Base-by-base conservation (phyloP, 495 filamentous ascomycete genomes). In the Acidomyces sp. region DNA sequence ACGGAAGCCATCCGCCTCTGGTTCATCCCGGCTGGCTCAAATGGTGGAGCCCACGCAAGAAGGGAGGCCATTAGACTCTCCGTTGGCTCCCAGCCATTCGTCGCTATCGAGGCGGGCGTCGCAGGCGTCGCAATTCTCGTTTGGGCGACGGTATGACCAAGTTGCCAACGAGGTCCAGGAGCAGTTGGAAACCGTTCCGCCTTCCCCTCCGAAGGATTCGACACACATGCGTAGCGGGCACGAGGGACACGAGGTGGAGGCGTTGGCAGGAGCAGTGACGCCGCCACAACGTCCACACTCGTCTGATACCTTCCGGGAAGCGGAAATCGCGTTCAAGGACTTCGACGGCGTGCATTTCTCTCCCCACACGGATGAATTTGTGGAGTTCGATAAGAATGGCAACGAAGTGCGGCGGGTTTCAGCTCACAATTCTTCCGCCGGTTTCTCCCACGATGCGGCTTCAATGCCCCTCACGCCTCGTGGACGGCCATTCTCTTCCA, bases 261-360 rank as follows among this genome's bases (percentile, higher is more conserved):
- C 7, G 20, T 34, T 34, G 6, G 6, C 7, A 22, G 39, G 39
- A 6, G 31, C 36, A n/a, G 21, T 34, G 7, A 43, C 20, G 33
- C 36, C 39, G 33, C 69, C 63, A 21, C 52, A 57, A 26, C 62
- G 59, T 16, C 59, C 59, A 5, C 35, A 70, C 2, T 86, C 84
- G 6, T 67, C 57, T 15, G 77, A 77, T 47, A 86, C 80, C 16
- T 77, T 67, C 45, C 76, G 78, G 15, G 74, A 87, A 55, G 76
- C 75, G 28, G 26, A 53, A 62, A 63, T 24, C 1, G 68, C 90
- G 17, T 97, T 96, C 65, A 72, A 70, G 7, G 85, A 93, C 56
- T 97, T 97, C 53, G 90, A 96, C 63, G 90, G 90, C 37, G 85
- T 85, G 10, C 88, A 97, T 60, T 87, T 75, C 55, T 64, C 74